These are phyloP conservation scores for Penicillium sclerotiorum DNA, from an alignment of 2,329 filamentous ascomycete genomes.

Conservation along the genomic window DNA sequence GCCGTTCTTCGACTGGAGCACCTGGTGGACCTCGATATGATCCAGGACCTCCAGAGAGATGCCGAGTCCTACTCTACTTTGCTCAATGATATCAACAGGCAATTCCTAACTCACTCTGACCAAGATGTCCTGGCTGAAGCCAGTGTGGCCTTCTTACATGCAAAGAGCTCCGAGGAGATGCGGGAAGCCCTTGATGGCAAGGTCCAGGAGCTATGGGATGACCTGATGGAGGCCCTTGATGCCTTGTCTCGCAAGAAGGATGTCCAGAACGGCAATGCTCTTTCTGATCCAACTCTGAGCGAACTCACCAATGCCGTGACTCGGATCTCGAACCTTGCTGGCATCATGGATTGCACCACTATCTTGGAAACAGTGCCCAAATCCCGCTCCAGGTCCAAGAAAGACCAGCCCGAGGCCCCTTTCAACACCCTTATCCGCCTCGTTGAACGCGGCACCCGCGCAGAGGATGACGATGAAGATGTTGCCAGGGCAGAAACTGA, in stretches of 20 bases:
- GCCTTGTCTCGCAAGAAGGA: constrained; percentile 71
- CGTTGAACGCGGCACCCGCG: constrained; percentile 71
- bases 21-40: constrained; percentile 81
- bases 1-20: constrained; percentile 84
- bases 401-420: constrained; percentile 43
- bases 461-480: constrained; percentile 64
- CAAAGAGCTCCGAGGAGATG: constrained; percentile 82
- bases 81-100: constrained; percentile 87
- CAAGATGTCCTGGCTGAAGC: constrained; percentile 83
- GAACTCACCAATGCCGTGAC: constrained; percentile 74
- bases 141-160: constrained; percentile 78
- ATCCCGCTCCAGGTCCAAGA: constrained; percentile 41
- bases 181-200: constrained; percentile 83
- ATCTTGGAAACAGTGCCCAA: constrained; percentile 64
- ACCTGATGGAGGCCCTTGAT: constrained; percentile 72
- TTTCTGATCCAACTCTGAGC: constrained; percentile 66
- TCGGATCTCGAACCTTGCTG: constrained; percentile 78
- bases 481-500: constrained; percentile 78
- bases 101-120: constrained; percentile 91
- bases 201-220: constrained; percentile 82
- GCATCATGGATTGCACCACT: constrained; percentile 75
- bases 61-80: constrained; percentile 76
- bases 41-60: constrained; percentile 86
- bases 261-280: constrained; percentile 69
- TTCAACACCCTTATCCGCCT: constrained; percentile 72